Evolutionary conservation across 495 filamentous ascomycete genomes (phyloP).

Genomic region (Tuber magnatum): DNA sequence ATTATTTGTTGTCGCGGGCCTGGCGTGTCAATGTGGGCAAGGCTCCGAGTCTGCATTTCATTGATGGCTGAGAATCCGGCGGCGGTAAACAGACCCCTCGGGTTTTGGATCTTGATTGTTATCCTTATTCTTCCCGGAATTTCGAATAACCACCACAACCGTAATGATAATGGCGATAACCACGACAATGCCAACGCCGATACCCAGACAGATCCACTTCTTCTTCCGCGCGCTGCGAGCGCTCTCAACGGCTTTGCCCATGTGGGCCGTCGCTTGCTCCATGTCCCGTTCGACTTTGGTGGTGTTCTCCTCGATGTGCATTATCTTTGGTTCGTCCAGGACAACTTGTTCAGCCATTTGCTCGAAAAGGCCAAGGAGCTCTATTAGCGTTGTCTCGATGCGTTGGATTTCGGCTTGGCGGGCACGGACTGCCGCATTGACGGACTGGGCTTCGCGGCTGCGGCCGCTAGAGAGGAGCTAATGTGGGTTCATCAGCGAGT

Average conservation of each 20-base stretch:
- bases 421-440: constrained; percentile 65
- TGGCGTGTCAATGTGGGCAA: too few species aligned
- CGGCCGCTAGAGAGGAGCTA: constrained; percentile 64
- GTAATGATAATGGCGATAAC: constrained; percentile 49
- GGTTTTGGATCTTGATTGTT: constrained; percentile 9
- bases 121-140: background rate
- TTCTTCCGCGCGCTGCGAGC: constrained; percentile 54
- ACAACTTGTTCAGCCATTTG: constrained; percentile 60
- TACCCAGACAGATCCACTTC: constrained; percentile 64
- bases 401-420: constrained; percentile 67
- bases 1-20: too few species aligned
- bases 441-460: constrained; percentile 54
- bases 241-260: constrained; percentile 54
- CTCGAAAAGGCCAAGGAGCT: constrained; percentile 59
- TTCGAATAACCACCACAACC: constrained; percentile 24
- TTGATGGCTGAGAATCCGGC: too few species aligned
- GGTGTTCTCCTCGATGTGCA: constrained; percentile 51
- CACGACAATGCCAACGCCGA: constrained; percentile 46
- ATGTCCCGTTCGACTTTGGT: constrained; percentile 53
- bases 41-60: too few species aligned
- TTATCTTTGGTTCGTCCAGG: constrained; percentile 54
- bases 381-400: constrained; percentile 60
- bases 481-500: constrained; percentile 23
- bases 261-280: constrained; percentile 53
- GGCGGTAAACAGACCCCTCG: background rate